phyloP scores from a whole-genome alignment of 2,329 filamentous ascomycete genomes.

The Talaromyces sp. region DNA sequence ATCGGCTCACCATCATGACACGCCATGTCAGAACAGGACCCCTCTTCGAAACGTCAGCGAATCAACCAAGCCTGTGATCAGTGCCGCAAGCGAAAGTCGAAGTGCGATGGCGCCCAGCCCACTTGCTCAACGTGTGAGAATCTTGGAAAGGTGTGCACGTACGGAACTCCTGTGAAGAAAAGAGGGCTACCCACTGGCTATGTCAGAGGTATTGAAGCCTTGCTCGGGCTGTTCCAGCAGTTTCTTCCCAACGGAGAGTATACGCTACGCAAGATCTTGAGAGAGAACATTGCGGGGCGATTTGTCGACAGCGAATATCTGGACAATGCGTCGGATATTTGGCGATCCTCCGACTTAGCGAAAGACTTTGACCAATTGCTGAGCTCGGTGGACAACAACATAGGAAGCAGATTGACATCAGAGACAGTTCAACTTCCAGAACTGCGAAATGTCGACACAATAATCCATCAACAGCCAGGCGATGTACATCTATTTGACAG shows the following conservation, averaged over 20 bases:
- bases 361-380: slow-evolving; percentile 15
- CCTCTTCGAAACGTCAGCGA: slow-evolving; percentile 55
- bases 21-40: slow-evolving; percentile 24
- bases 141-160: slow-evolving; percentile 65
- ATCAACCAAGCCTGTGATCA: slow-evolving; percentile 68
- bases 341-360: slow-evolving; percentile 16
- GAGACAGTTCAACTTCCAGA: slow-evolving; percentile 3
- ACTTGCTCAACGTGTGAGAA: slow-evolving; percentile 64
- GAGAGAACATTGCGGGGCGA: slow-evolving; percentile 58
- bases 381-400: slow-evolving; percentile 5
- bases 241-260: slow-evolving; percentile 16
- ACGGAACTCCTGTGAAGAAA: slow-evolving; percentile 70
- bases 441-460: background rate
- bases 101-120: slow-evolving; percentile 68
- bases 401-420: slow-evolving; percentile 2
- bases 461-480: background rate
- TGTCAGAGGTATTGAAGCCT: slow-evolving; percentile 68
- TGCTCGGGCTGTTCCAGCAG: slow-evolving; percentile 48
- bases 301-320: slow-evolving; percentile 47
- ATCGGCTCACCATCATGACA: slow-evolving; percentile 25
- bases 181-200: slow-evolving; percentile 77
- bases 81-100: slow-evolving; percentile 65
- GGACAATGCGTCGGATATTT: slow-evolving; percentile 15
- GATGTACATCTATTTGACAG: slow-evolving; percentile 9
- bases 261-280: slow-evolving; percentile 42